Evolutionary conservation across 345 rosid species (phyloP), one percentile per base, ranked within the genome.

Genomic region (Iberis pinnata): DNA sequence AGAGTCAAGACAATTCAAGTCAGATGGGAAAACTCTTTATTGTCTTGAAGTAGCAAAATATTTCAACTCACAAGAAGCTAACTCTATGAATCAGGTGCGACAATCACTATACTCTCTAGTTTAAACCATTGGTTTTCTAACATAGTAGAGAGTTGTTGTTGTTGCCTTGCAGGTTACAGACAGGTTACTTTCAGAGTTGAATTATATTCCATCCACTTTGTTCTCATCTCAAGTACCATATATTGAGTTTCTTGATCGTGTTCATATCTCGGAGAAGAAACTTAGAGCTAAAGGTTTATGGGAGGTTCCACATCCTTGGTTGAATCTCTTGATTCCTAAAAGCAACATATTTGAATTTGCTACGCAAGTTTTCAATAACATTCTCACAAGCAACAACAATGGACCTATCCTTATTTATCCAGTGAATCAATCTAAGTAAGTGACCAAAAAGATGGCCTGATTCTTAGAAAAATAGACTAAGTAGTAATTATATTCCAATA

Each of bases 281-380:
- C 90, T 93, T 45, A 70, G 79, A 61, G 78, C 67, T 62, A 73
- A 85, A 46, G 97, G 89, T 27, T 56, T 86, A 59, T 80, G 99
- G 99, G 99, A 93, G 10, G 79, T 88, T 68, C 90, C 90, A 49
- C 97, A 93, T 74, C 99, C 99, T 44, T 93, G 99, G 99, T 53
- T 93, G 37, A 88, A 86, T 69, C 90, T 93, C 62, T 64, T 93
- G 20, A 50, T 93, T 35, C 95, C 99, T 3, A 80, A 65, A 65
- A 80, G 80, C 76, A 61, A 73, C 40, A 82, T 88, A 6, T 35
- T 12, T 0, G 36, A 74, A 12, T 93, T 93, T 49, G 81, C 87
- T 38, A 41, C 54, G 53, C 74, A 63, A 56, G 87, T 80, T 69
- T 83, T 88, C 27, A 81, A 86, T 56, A 75, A 73, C 43, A 88